Evolutionary conservation across 352 stramenopile species (phyloP).

Genomic region (Phytophthora fragariae): DNA sequence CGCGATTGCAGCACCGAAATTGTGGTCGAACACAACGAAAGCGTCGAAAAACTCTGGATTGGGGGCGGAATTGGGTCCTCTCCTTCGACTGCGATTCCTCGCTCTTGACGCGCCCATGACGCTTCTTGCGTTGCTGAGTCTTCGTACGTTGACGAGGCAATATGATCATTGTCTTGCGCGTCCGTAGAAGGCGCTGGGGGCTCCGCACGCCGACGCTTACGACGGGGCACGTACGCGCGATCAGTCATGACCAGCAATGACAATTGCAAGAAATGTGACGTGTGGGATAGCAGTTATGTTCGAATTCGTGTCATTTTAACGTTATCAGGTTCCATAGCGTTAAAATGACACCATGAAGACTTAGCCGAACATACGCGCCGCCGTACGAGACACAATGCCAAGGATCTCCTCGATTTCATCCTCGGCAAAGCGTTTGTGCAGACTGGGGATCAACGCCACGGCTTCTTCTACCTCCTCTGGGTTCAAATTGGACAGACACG

Average conservation of each 20-base stretch:
- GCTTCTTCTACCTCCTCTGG: constrained; percentile 90
- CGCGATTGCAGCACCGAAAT: constrained; percentile 41
- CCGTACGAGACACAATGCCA: constrained; percentile 87
- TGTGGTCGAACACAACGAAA: constrained; percentile 39
- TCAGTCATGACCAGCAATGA: constrained; percentile 17
- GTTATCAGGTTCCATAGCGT: constrained; percentile 16
- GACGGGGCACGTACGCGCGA: constrained; percentile 48
- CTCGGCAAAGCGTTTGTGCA: constrained; percentile 89
- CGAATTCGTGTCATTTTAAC: constrained; percentile 21
- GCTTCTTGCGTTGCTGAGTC: constrained; percentile 42
- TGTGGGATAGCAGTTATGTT: constrained; percentile 17
- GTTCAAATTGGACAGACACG: constrained; percentile 91
- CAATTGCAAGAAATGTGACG: constrained; percentile 18
- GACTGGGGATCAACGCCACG: constrained; percentile 87
- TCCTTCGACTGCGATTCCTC: constrained; percentile 52
- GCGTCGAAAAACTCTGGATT: constrained; percentile 46
- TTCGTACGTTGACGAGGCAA: neutral
- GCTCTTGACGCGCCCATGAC: constrained; percentile 61
- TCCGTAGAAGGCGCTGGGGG: neutral
- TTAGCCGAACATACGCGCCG: constrained; percentile 87
- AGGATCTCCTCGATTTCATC: constrained; percentile 93
- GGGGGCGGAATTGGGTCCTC: constrained; percentile 36
- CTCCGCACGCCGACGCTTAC: constrained; percentile 48
- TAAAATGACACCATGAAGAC: constrained; percentile 11
- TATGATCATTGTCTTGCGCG: neutral